Evolutionary conservation across 139 green algal species (phyloP).

Genomic region (Deuterostichococcus epilithicus): DNA sequence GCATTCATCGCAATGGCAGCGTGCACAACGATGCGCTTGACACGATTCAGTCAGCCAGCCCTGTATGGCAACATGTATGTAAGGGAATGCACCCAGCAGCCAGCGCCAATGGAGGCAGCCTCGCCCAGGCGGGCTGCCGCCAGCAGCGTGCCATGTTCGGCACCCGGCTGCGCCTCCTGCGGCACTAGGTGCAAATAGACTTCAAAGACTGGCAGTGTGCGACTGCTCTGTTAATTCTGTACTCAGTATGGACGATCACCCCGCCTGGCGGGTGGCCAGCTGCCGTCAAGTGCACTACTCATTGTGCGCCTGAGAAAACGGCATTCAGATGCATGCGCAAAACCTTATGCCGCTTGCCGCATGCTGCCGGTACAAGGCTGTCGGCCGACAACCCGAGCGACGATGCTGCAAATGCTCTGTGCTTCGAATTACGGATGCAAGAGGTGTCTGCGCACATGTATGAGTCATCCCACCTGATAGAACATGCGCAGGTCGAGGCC

Average conservation of each 20-base stretch:
- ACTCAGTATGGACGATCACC: background rate
- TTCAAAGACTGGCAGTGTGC: too few species aligned
- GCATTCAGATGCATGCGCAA: background rate
- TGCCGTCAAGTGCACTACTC: background rate
- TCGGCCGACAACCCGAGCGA: background rate
- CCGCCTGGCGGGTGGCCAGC: background rate
- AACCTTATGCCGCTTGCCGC: background rate
- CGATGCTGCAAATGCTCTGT: background rate
- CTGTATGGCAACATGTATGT: too few species aligned
- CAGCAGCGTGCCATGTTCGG: constrained; percentile 11
- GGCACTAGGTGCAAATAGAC: background rate
- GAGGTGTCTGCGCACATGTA: background rate
- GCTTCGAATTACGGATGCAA: background rate
- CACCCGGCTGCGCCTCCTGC: constrained; percentile 2
- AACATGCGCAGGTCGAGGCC: constrained; percentile 45
- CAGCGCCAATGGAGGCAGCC: constrained; percentile 30
- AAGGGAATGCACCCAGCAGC: constrained; percentile 9
- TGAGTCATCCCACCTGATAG: constrained; percentile 20
- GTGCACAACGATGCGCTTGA: too few species aligned
- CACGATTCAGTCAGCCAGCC: too few species aligned
- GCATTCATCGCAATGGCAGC: too few species aligned
- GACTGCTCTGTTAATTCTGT: too few species aligned
- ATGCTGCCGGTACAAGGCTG: background rate
- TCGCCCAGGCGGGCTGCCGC: constrained; percentile 32
- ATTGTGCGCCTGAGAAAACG: background rate